Base-by-base conservation (phyloP, 495 filamentous ascomycete species). In the Chaetomium cochliodes region DNA sequence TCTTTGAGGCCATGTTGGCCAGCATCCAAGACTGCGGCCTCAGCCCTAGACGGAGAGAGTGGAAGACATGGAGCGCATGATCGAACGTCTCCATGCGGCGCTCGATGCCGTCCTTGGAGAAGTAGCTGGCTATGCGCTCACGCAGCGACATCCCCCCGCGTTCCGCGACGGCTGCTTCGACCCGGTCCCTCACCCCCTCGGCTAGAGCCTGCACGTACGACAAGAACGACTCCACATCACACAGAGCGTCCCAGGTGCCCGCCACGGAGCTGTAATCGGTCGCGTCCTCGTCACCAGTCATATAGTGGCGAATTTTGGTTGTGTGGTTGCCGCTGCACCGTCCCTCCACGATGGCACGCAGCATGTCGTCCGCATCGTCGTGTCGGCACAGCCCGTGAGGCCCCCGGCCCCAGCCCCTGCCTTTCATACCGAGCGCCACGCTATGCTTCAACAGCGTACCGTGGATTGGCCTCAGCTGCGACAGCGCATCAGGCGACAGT, bases 11-110 rank as follows among this genome's bases (percentile, higher is more conserved):
- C 33, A 26, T 13, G 53, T 18, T 13, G 33, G 33, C 20, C 33
- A 56, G 33, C 30, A 39, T 37, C 53, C 28, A 33, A 9, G n/a
- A 7, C 18, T 56, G 53, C n/a, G 22, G 30, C 53, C 11, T 16
- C n/a, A 56, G 18, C 5, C 30, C 37, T 9, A 33, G 39, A 2
- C 18, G 23, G 30, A 41, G 30, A 16, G 18, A 8, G 5, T 41
- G 18, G 53, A 56, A 13, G 2, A 8, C 11, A 33, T 56, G 26
- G 5, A 56, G 30, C 4, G 53, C 42, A 30, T 54, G 57, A 52
- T 47, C 20, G 54, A 33, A 30, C 18, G 42, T 64, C 20, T 46
- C 51, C 33, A 23, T 58, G 26, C 62, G 62, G 12, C 49, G 18
- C 55, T 28, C 53, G n/a, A 56, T 39, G 7, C 53, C 33, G n/a